Base-by-base conservation (phyloP, 257 asterid genomes). In the Ilex asprella region DNA sequence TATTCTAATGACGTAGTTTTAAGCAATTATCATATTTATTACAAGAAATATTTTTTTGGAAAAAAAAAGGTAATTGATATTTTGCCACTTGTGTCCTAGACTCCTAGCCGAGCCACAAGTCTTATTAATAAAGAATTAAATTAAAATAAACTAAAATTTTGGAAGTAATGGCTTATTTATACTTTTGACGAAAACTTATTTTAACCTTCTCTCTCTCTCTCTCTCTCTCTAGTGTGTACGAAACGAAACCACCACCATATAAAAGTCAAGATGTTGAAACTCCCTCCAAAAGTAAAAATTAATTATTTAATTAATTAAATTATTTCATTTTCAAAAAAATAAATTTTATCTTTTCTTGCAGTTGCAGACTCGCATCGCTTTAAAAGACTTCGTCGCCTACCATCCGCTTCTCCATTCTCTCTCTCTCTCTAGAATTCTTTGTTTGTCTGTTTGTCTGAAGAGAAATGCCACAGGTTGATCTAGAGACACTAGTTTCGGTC, bases 401-500 rank as follows among this genome's bases (percentile, higher is more conserved):
- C 15, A 58, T 60, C 63, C 30, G 60, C 56, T 44, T 30, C 60
- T 30, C 16, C 15, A 12, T 29, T 64, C 55, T 66, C 47, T 0
- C 39, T 52, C 70, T 55, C 67, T 64, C 76, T 51, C 47, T 21
- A 29, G n/a, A 43, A 12, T 16, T 12, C 60, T 30, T 39, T 32
- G 21, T 44, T 46, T 46, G 67, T 56, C 56, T 32, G 21, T 44
- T 46, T 46, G 67, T 56, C 56, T 63, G 52, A 64, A 31, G 58
- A 56, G 29, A 5, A 56, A 84, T 89, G 95, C 83, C 91, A 73
- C 89, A 79, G 60, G 83, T 79, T 35, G 93, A 88, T 74, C 70
- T 74, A 39, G 84, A 84, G 46, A 67, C 81, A 56, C 52, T 75
- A 30, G 86, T 76, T 44, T 73, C 88, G 5, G 77, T 81, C 65